These are phyloP conservation scores for Vaccinium corymbosum DNA, from an alignment of 148 eudicot species.

Conservation along the genomic window DNA sequence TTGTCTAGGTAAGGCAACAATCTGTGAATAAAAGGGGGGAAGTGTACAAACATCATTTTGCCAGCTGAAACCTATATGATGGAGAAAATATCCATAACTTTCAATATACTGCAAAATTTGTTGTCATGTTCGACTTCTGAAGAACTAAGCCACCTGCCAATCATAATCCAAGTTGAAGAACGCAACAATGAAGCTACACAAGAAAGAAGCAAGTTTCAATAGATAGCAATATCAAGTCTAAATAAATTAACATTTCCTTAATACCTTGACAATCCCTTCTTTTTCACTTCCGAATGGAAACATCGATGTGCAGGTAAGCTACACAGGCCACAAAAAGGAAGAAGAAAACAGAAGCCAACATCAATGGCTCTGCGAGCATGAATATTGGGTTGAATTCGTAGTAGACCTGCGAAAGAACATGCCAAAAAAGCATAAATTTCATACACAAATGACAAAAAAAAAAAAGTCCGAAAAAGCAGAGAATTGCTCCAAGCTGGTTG, in stretches of 20 bases:
- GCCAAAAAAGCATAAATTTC: background rate
- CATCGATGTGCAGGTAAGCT: conserved; percentile 71
- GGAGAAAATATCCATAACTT: background rate
- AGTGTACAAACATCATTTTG: conserved; percentile 11
- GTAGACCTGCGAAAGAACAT: conserved; percentile 61
- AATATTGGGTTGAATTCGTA: conserved; percentile 75
- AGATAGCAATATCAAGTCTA: background rate
- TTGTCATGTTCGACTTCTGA: background rate
- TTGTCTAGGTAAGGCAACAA: background rate
- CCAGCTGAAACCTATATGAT: background rate
- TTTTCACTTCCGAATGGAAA: conserved; percentile 65
- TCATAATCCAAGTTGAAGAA: conserved; percentile 1
- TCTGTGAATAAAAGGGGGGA: background rate
- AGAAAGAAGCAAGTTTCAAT: background rate
- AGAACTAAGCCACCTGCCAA: background rate
- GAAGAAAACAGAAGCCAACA: conserved; percentile 68
- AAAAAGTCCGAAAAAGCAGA: background rate
- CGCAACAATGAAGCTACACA: background rate
- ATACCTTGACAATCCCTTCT: conserved; percentile 20
- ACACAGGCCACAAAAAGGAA: conserved; percentile 68
- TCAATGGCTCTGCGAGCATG: conserved; percentile 98
- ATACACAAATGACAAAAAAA: background rate
- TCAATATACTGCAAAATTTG: background rate
- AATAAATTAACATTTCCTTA: background rate
- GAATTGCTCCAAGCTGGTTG: background rate